Evolutionary conservation across 257 asterid genomes (phyloP), one percentile per base, ranked within the genome.

Genomic region (Agastache rugosa): DNA sequence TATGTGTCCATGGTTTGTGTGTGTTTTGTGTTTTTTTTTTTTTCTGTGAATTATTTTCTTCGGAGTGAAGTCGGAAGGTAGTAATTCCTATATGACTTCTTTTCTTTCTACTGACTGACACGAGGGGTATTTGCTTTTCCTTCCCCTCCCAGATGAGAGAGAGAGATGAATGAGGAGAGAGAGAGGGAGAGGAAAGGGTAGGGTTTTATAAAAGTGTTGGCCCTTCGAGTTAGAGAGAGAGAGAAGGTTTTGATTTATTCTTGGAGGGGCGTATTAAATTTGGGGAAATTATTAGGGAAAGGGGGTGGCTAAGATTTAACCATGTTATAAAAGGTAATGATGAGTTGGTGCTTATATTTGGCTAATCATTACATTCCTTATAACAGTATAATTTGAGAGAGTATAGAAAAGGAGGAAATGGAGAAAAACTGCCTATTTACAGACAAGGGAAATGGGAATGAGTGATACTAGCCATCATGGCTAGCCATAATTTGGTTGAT

Each of bases 1-100:
- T 84, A 88, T 4, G 91, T 51, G 77, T 95, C 98, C 99, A 95
- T 91, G 83, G 74, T 20, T 44, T 41, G 17, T 20, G 34, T 27
- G 20, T 69, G 9, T 2, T 41, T 23, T 11, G 15, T 77, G 2
- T 41, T n/a, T 69, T 1, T 39, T 51, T 42, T 15, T 59, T 15
- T n/a, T 15, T 60, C 4, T 17, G 12, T 39, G 42, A 37, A 37
- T 37, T 7, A 39, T 8, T 22, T 56, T 54, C 8, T 22, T 31
- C 0, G 11, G 22, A 27, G 70, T 50, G 56, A 7, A 39, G 68
- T 27, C 3, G 55, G 17, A 9, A 16, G 55, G 77, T 69, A 54
- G 60, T 55, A 74, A 63, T 60, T 80, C 34, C 47, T 60, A 68
- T 73, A 34, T 7, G 48, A 67, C 35, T 31, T 31, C 1, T 5